phyloP scores from a whole-genome alignment of 371 early-diverging fungal species.

The Lichtheimia ornata region DNA sequence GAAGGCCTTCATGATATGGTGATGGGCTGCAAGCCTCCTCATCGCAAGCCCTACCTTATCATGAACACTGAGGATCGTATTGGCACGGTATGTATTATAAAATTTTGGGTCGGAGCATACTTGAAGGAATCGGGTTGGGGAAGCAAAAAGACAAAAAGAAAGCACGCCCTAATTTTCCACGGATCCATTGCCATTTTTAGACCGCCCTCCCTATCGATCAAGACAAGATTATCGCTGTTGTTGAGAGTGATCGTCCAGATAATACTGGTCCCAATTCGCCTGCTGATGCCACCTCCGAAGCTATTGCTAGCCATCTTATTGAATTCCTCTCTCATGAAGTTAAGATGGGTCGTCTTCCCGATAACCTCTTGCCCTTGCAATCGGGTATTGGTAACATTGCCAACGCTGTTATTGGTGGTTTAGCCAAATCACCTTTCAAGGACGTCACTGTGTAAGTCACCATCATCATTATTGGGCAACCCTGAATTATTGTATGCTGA shows the following conservation, averaged over 20 bases:
- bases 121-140: no score
- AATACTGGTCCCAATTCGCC: conserved; percentile 47
- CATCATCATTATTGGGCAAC: not conserved
- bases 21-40: conserved; percentile 38
- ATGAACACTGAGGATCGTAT: conserved; percentile 52
- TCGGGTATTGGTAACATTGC: conserved; percentile 62
- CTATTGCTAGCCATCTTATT: conserved; percentile 50
- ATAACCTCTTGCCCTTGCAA: conserved; percentile 48
- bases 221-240: conserved; percentile 49
- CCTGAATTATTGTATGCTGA: not conserved
- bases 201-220: conserved; percentile 51
- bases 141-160: not conserved
- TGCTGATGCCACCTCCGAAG: conserved; percentile 41
- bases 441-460: conserved; percentile 53
- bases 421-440: conserved; percentile 48
- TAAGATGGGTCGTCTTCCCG: conserved; percentile 49
- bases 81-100: conserved; percentile 32
- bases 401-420: conserved; percentile 57
- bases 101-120: no score
- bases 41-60: conserved; percentile 51
- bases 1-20: conserved; percentile 57
- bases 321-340: conserved; percentile 56
- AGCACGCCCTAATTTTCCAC: conserved; percentile 2
- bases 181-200: conserved; percentile 15
- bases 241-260: conserved; percentile 47